These are phyloP conservation scores for Hymenoscyphus fructigenus DNA, from an alignment of 2,329 filamentous ascomycete species.

Conservation along the genomic window DNA sequence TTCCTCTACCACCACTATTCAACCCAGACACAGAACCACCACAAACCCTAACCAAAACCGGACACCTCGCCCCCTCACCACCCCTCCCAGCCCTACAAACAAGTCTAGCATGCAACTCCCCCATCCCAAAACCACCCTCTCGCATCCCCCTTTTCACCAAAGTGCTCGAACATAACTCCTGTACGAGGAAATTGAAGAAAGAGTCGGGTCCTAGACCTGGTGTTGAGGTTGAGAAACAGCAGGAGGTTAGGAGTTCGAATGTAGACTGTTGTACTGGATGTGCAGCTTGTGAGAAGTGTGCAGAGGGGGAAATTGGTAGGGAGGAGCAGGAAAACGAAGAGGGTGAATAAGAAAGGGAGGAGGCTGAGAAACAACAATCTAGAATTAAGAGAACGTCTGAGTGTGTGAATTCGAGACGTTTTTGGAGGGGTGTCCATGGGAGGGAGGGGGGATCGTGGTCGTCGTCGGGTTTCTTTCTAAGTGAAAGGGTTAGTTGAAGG, in stretches of 20 bases:
- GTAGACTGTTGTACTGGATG: neutral
- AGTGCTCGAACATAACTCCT: slow-evolving; percentile 4
- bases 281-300: too few relatives aligned
- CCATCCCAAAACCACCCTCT: neutral
- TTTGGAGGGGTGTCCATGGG: slow-evolving; percentile 13
- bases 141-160: neutral
- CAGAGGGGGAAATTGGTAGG: too few relatives aligned
- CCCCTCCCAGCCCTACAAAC: neutral
- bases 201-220: slow-evolving; percentile 8
- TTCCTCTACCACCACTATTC: neutral
- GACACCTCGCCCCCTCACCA: neutral
- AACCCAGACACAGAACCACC: neutral
- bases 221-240: slow-evolving; percentile 7
- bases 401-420: slow-evolving; percentile 1
- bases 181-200: slow-evolving; percentile 11
- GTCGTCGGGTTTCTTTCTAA: neutral
- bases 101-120: slow-evolving; percentile 5
- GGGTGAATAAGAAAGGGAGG: neutral
- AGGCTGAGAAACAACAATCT: slow-evolving; percentile 9
- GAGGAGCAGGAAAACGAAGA: neutral
- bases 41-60: slow-evolving; percentile 2
- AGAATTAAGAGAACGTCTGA: slow-evolving; percentile 8
- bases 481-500: neutral
- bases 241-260: slow-evolving; percentile 7
- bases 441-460: neutral